Percentiles rank a stretch among this genome's conserved stretches.
Conservation (phyloP, 345 rosid genomes). For the Sonneratia alba region DNA sequence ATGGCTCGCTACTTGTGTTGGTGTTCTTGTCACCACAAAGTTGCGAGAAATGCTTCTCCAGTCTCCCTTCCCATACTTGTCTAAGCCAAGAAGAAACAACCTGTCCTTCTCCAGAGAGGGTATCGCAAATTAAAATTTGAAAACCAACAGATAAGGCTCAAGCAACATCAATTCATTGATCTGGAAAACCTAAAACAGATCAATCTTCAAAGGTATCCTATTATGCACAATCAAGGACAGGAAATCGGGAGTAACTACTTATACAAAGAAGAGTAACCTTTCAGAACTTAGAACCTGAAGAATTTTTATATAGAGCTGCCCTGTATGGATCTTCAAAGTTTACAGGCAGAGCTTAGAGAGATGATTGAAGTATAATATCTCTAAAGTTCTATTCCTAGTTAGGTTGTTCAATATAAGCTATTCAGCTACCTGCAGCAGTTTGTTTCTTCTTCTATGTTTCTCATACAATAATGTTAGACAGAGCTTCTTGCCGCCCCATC, state of each 20-base stretch:
- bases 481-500: no score
- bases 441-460: neutral
- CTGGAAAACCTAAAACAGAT: neutral
- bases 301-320: neutral
- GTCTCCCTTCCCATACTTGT: conserved; percentile 19
- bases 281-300: no score
- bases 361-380: neutral
- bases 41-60: conserved; percentile 23
- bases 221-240: no score
- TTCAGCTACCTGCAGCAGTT: neutral
- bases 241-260: no score
- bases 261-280: no score
- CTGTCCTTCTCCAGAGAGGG: conserved; percentile 2
- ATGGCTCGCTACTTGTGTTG: conserved; percentile 22
- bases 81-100: conserved; percentile 19
- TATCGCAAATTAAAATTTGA: neutral
- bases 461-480: neutral
- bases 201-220: neutral
- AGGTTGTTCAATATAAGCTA: neutral
- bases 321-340: neutral
- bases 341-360: neutral
- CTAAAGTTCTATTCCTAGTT: neutral
- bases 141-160: neutral
- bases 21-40: conserved; percentile 18
- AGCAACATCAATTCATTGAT: neutral